Percentiles rank a stretch among this genome's conserved stretches.
phyloP scores from a whole-genome alignment of 345 rosid species.

The Laguncularia racemosa region DNA sequence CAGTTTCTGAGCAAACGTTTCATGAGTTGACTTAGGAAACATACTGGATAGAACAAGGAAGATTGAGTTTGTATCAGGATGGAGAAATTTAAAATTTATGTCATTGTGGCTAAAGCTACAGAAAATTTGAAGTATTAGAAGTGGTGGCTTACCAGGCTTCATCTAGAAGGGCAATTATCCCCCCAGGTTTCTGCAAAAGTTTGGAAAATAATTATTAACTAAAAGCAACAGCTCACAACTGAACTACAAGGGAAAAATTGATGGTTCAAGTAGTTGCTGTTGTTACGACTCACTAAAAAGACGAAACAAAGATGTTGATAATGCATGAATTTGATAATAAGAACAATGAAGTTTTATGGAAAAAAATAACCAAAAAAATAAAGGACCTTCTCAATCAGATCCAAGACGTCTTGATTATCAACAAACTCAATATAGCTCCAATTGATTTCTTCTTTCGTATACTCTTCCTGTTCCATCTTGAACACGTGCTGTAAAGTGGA shows the following conservation, averaged over 20 bases:
- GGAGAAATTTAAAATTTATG: not conserved
- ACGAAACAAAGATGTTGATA: too few relatives aligned
- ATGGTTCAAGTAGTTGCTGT: too few relatives aligned
- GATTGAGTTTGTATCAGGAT: not conserved
- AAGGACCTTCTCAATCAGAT: constrained; percentile 91
- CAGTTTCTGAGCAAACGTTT: constrained; percentile 97
- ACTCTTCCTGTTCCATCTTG: constrained; percentile 99
- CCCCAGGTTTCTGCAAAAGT: constrained; percentile 83
- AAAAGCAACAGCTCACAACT: too few relatives aligned
- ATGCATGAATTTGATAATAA: too few relatives aligned
- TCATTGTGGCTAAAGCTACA: constrained; percentile 2
- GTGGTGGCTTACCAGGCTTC: constrained; percentile 79
- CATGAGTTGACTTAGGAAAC: constrained; percentile 99
- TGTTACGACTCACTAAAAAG: too few relatives aligned
- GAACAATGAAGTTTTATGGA: too few relatives aligned
- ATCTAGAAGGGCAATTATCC: constrained; percentile 93
- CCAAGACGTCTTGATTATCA: constrained; percentile 98
- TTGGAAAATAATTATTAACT: not conserved
- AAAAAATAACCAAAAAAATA: not conserved
- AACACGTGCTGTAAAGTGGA: constrained; percentile 75
- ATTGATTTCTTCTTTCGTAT: constrained; percentile 94
- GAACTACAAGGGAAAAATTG: too few relatives aligned
- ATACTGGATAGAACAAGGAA: constrained; percentile 50
- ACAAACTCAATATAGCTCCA: constrained; percentile 99
- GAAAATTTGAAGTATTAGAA: not conserved